phyloP scores from a whole-genome alignment of 305 asterid species.

The Rubia peregrina region DNA sequence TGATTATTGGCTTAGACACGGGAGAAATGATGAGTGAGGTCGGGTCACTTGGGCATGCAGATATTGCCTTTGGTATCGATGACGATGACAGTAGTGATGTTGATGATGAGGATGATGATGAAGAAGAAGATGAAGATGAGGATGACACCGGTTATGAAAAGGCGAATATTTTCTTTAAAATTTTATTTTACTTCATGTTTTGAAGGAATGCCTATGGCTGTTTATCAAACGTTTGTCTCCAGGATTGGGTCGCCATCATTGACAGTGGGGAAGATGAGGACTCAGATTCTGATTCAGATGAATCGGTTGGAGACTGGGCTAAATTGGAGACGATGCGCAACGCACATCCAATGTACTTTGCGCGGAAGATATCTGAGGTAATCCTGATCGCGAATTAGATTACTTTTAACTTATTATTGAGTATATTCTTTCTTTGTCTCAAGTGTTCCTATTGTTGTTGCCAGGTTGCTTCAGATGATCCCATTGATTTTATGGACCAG shows the following conservation, averaged over 20 bases:
- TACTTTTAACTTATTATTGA: neutral
- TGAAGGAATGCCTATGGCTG: conserved; percentile 21
- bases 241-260: conserved; percentile 86
- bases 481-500: conserved; percentile 89
- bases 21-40: conserved; percentile 74
- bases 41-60: conserved; percentile 65
- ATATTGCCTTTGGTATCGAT: conserved; percentile 55
- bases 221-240: conserved; percentile 29
- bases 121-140: conserved; percentile 49
- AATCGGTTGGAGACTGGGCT: conserved; percentile 88
- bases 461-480: conserved; percentile 81
- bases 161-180: conserved; percentile 22
- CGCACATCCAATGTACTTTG: conserved; percentile 93
- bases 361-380: conserved; percentile 79
- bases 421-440: neutral
- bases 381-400: conserved; percentile 3
- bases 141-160: conserved; percentile 43
- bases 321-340: conserved; percentile 89
- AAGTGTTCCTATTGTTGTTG: conserved; percentile 14
- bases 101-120: conserved; percentile 51
- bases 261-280: conserved; percentile 64
- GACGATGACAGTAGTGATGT: conserved; percentile 62
- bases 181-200: conserved; percentile 17
- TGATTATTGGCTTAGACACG: conserved; percentile 80
- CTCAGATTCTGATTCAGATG: conserved; percentile 76